These are phyloP conservation scores for Lentinula boryana DNA, from an alignment of 768 basidiomycete species.

Conservation along the genomic window DNA sequence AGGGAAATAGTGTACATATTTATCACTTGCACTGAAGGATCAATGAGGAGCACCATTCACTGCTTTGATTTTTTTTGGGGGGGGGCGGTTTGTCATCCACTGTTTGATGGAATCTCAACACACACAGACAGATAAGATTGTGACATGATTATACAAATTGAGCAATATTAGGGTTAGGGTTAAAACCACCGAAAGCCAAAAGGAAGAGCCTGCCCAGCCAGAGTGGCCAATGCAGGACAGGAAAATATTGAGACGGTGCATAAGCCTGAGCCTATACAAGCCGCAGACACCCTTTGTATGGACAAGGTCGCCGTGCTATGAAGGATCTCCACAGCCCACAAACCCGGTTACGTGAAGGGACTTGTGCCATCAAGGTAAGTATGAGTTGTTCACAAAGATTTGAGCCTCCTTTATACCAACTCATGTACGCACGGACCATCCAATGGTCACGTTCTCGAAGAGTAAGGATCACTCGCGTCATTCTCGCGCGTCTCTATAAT, in stretches of 20 bases:
- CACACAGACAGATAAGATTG: too few species aligned
- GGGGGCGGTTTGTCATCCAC: too few species aligned
- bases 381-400: constrained; percentile 3
- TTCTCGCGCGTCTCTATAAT: neutral
- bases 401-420: neutral
- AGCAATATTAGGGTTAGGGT: constrained; percentile 6
- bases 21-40: too few species aligned
- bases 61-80: too few species aligned
- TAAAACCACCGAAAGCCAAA: constrained; percentile 4
- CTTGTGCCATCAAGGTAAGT: constrained; percentile 11
- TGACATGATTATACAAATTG: neutral
- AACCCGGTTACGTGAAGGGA: neutral
- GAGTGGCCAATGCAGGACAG: constrained; percentile 33
- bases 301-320: constrained; percentile 3
- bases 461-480: neutral
- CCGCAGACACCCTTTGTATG: constrained; percentile 28
- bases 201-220: constrained; percentile 27
- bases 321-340: neutral
- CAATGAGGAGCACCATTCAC: too few species aligned
- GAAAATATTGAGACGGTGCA: constrained; percentile 42
- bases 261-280: constrained; percentile 43
- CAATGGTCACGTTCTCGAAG: neutral
- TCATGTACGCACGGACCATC: constrained; percentile 9
- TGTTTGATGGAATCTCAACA: too few species aligned
- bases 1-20: too few species aligned